Evolutionary conservation across 2,329 filamentous ascomycete genomes (phyloP), one percentile per base, ranked within the genome.

Genomic region (Cytospora piceae): DNA sequence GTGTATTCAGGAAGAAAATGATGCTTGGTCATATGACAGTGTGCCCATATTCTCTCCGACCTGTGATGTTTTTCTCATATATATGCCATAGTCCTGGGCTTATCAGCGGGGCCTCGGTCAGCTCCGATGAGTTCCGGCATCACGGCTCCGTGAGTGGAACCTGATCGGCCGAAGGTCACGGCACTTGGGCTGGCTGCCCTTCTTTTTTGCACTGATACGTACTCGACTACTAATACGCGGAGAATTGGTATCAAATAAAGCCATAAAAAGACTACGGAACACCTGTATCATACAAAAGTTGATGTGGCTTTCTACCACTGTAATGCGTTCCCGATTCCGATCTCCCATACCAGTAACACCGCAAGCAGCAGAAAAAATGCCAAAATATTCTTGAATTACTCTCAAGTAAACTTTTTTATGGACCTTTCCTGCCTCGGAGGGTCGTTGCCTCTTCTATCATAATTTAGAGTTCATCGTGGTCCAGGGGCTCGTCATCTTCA

Each of bases 391-490:
- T 63, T 66, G 53, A 37, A 65, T 66, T 68, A 54, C 49, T 66
- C 51, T 49, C 24, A 62, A 57, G 59, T 58, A 54, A 37, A 58
- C 63, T 15, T 68, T 63, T 68, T 49, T 68, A 55, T 63, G 31
- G 42, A 66, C 56, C 37, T 39, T 60, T 65, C 58, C 49, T n/a
- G 34, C 12, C 8, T 27, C 8, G n/a, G 15, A 39, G 37, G 27
- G 15, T 60, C 22, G 1, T 37, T 53, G 3, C 22, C n/a, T 63
- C 52, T 42, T 53, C n/a, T 59, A 49, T 32, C 22, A 29, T 7
- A 8, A 60, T 57, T 88, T 92, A 94, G 83, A 94, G 81, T 85
- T 94, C 91, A 76, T 94, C 91, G 80, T 94, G 91, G 67, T 77
- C 79, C 71, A 80, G 77, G 69, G 88, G 86, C 79, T 89, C 91